Conservation (phyloP, 768 basidiomycete genomes). For the Clathrus columnatus region DNA sequence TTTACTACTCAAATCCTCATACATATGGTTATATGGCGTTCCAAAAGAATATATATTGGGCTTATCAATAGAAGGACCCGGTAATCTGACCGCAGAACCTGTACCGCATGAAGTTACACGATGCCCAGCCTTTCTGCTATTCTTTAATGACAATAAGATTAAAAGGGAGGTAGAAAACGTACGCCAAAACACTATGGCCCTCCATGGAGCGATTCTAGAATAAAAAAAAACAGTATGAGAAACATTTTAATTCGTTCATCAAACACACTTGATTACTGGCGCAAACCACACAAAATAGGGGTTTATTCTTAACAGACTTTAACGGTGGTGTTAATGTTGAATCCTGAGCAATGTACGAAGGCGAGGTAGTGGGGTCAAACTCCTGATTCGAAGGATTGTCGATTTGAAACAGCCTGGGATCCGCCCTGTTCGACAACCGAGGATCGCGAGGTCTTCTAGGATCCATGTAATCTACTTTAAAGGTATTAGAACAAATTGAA, state of each 20-base stretch:
- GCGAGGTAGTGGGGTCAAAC: slow-evolving; percentile 22
- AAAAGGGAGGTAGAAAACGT: slow-evolving; percentile 26
- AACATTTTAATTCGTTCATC: slow-evolving; percentile 7
- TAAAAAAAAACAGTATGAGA: slow-evolving; percentile 14
- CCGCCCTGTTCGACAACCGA: slow-evolving; percentile 56
- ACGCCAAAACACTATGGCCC: slow-evolving; percentile 87
- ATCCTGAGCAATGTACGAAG: slow-evolving; percentile 10
- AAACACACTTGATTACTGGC: slow-evolving; percentile 90
- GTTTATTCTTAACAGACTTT: slow-evolving; percentile 21
- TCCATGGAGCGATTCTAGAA: slow-evolving; percentile 95
- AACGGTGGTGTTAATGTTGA: slow-evolving; percentile 3
- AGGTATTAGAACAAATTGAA: not conserved
- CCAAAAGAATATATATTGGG: slow-evolving; percentile 97
- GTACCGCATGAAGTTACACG: slow-evolving; percentile 92
- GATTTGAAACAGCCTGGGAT: slow-evolving; percentile 48
- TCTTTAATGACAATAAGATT: not conserved
- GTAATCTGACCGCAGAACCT: slow-evolving; percentile 92
- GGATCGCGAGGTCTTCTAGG: slow-evolving; percentile 76
- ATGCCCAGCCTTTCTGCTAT: slow-evolving; percentile 75
- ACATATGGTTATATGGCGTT: slow-evolving; percentile 94
- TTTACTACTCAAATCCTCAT: slow-evolving; percentile 77
- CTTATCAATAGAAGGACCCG: slow-evolving; percentile 93
- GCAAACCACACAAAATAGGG: slow-evolving; percentile 95
- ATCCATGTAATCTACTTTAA: slow-evolving; percentile 42
- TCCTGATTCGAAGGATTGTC: slow-evolving; percentile 27